Conservation (phyloP, 306 rosid species). For the Cucurbita ficifolia region DNA sequence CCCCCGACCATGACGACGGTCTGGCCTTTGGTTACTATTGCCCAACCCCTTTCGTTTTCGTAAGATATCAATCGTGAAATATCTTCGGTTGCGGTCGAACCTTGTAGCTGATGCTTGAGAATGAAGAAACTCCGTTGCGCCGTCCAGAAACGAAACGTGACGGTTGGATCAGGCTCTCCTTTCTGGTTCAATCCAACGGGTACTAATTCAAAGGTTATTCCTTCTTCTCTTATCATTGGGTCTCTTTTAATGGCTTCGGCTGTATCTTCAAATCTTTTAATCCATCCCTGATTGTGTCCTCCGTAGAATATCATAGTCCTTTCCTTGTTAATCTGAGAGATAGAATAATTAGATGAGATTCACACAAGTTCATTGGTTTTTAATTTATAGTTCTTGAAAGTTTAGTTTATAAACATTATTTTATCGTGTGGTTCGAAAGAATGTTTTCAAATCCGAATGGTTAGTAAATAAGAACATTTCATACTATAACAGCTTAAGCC, state of each 20-base stretch:
- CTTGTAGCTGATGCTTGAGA: neutral
- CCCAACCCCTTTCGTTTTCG: constrained; percentile 48
- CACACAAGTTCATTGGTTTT: neutral
- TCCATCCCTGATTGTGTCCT: neutral
- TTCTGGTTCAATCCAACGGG: neutral
- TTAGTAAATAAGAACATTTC: no score
- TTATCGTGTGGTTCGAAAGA: no score
- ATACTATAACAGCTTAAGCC: no score
- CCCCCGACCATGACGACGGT: neutral
- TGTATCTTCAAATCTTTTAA: neutral
- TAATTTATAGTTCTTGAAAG: no score
- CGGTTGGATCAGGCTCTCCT: neutral
- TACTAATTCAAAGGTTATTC: neutral
- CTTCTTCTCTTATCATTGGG: neutral
- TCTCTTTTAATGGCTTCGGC: neutral
- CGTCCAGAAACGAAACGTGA: constrained; percentile 2
- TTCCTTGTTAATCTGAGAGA: neutral
- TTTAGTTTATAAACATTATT: no score
- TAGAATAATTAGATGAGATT: neutral
- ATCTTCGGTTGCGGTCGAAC: neutral
- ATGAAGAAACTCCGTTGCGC: neutral
- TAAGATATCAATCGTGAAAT: constrained; percentile 19
- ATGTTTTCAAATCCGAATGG: no score
- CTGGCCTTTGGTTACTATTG: constrained; percentile 11
- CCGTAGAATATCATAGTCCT: constrained; percentile 3